These are phyloP conservation scores for Nakazawaea wickerhamii DNA, from an alignment of 805 yeast genomes.

Conservation along the genomic window DNA sequence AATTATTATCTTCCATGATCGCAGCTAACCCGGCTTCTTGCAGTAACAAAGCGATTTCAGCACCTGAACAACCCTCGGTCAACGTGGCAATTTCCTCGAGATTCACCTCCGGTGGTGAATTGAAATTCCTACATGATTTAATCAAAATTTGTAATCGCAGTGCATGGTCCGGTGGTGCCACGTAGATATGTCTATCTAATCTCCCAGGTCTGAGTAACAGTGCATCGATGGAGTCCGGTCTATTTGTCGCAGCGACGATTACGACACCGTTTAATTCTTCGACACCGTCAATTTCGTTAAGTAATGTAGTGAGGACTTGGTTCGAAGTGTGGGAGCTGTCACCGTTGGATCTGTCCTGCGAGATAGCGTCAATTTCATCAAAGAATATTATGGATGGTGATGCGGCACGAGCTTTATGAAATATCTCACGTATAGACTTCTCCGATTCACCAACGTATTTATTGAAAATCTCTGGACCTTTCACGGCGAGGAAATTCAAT, in stretches of 20 bases:
- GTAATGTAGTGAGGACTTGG: conserved; percentile 82
- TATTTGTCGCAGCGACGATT: conserved; percentile 91
- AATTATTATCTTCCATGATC: conserved; percentile 67
- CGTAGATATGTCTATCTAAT: conserved; percentile 88
- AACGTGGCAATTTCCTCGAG: conserved; percentile 47
- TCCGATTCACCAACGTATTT: conserved; percentile 97
- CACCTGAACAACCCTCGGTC: conserved; percentile 95
- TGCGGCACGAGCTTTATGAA: conserved; percentile 86
- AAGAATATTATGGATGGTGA: conserved; percentile 92
- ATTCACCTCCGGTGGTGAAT: conserved; percentile 40
- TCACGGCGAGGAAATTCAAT: conserved; percentile 86
- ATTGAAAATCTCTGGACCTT: conserved; percentile 92
- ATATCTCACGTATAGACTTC: conserved; percentile 88
- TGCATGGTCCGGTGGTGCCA: conserved; percentile 80
- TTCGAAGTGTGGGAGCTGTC: conserved; percentile 57
- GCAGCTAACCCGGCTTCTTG: conserved; percentile 97
- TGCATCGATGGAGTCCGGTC: conserved; percentile 90
- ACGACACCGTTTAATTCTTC: conserved; percentile 93
- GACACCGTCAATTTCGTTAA: conserved; percentile 96
- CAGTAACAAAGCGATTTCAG: conserved; percentile 85
- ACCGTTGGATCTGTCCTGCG: conserved; percentile 65
- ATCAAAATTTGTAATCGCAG: conserved; percentile 76
- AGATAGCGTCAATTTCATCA: conserved; percentile 94
- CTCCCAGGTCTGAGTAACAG: conserved; percentile 95
- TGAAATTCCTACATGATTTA: conserved; percentile 65